These are phyloP conservation scores for Linderniella brevidens DNA, from an alignment of 257 asterid species.

Conservation along the genomic window DNA sequence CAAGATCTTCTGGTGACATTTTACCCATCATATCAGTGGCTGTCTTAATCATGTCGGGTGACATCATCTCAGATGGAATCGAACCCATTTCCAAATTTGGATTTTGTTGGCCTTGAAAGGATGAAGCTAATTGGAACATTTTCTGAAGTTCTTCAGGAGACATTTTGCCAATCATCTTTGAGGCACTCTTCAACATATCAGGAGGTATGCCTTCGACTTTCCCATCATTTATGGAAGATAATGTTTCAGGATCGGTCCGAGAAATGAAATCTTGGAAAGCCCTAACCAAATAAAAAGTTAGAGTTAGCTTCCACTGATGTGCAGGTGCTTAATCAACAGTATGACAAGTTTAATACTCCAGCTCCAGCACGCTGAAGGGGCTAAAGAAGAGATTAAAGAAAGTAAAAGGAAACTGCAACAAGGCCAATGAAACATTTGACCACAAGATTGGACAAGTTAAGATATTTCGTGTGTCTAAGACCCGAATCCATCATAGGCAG, in stretches of 20 bases:
- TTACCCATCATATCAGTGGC: constrained; percentile 80
- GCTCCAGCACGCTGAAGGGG: too few species aligned
- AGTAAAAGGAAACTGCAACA: too few species aligned
- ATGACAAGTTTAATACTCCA: too few species aligned
- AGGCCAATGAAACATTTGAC: too few species aligned
- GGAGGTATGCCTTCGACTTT: constrained; percentile 64
- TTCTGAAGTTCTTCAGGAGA: constrained; percentile 77
- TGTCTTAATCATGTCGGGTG: constrained; percentile 84
- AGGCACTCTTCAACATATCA: constrained; percentile 76
- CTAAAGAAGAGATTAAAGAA: too few species aligned
- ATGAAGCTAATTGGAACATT: constrained; percentile 72
- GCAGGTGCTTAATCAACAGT: too few species aligned
- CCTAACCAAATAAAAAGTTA: constrained; percentile 21
- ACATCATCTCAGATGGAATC: constrained; percentile 32
- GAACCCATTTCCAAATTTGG: constrained; percentile 35
- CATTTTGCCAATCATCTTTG: constrained; percentile 59
- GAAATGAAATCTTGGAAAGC: constrained; percentile 77
- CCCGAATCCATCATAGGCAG: too few species aligned
- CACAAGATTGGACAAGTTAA: too few species aligned
- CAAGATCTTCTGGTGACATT: constrained; percentile 74
- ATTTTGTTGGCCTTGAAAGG: constrained; percentile 39
- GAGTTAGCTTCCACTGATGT: neutral
- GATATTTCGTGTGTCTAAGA: too few species aligned
- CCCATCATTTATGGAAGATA: constrained; percentile 61
- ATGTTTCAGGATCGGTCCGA: constrained; percentile 60